Conservation (phyloP, 208 protist genomes). For the Trichomonas vaginalis region DNA sequence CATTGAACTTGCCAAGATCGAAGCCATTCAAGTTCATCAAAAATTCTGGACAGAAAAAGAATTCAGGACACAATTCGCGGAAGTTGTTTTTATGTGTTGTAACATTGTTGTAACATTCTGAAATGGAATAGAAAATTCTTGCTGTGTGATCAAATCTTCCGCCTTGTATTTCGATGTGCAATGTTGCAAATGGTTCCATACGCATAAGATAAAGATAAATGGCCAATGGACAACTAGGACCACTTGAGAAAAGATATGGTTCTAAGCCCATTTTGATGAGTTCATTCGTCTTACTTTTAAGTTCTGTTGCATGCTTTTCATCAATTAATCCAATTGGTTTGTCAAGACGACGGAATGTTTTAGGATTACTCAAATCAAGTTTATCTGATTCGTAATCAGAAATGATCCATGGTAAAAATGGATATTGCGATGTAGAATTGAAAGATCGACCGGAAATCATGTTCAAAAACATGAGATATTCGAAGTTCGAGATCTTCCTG, state of each 20-base stretch:
- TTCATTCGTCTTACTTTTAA: background rate
- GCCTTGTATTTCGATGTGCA: conserved; percentile 24
- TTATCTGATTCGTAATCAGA: background rate
- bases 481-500: background rate
- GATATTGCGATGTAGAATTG: background rate
- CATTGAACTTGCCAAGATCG: conserved; percentile 32
- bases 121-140: background rate
- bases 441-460: background rate
- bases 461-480: background rate
- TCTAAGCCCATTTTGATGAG: conserved; percentile 30
- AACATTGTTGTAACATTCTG: background rate
- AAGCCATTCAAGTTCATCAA: conserved; percentile 38
- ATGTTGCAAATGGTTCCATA: conserved; percentile 31
- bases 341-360: conserved; percentile 50
- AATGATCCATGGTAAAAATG: background rate
- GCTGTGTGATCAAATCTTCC: conserved; percentile 12
- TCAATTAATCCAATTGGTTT: conserved; percentile 77
- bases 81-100: background rate
- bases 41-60: conserved; percentile 47
- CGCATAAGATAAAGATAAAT: conserved; percentile 12
- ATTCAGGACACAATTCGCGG: conserved; percentile 47
- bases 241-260: conserved; percentile 43
- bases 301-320: background rate
- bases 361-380: background rate
- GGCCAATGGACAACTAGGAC: background rate